phyloP scores from a whole-genome alignment of 805 yeast genomes.

The Lipomyces kockii region DNA sequence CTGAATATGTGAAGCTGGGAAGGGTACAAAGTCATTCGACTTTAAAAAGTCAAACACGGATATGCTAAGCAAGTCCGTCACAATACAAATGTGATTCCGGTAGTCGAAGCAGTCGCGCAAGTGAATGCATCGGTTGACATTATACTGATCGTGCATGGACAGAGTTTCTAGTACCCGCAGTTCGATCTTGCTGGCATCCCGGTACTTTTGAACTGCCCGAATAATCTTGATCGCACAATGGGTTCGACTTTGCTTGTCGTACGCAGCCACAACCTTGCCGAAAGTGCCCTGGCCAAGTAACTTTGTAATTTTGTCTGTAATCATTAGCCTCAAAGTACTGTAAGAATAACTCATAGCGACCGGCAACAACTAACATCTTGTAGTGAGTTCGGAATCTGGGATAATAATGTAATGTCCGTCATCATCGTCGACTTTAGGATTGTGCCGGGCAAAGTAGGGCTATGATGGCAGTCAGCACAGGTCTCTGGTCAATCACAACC shows the following conservation, averaged over 20 bases:
- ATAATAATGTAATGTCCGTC: conserved; percentile 48
- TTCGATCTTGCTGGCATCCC: conserved; percentile 95
- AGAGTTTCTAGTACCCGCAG: conserved; percentile 77
- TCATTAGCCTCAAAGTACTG: conserved; percentile 45
- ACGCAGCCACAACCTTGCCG: conserved; percentile 87
- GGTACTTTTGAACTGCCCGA: conserved; percentile 86
- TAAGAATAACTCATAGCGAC: background rate
- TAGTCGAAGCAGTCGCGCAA: conserved; percentile 88
- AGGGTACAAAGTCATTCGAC: conserved; percentile 79
- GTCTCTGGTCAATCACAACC: background rate
- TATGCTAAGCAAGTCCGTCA: conserved; percentile 82
- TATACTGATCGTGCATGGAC: conserved; percentile 69
- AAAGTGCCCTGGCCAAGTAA: conserved; percentile 91
- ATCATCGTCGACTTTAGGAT: conserved; percentile 42
- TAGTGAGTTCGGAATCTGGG: conserved; percentile 45
- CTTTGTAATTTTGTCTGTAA: conserved; percentile 68
- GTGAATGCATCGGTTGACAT: conserved; percentile 78
- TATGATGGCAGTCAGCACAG: background rate
- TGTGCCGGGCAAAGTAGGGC: conserved; percentile 10
- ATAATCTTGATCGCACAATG: conserved; percentile 91
- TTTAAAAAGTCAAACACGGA: conserved; percentile 91
- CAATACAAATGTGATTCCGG: conserved; percentile 91
- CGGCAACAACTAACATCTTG: conserved; percentile 23
- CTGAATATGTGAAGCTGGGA: conserved; percentile 92
- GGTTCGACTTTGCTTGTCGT: conserved; percentile 62